Conservation (phyloP, 495 filamentous ascomycete species). For the Apiosordaria backusii region DNA sequence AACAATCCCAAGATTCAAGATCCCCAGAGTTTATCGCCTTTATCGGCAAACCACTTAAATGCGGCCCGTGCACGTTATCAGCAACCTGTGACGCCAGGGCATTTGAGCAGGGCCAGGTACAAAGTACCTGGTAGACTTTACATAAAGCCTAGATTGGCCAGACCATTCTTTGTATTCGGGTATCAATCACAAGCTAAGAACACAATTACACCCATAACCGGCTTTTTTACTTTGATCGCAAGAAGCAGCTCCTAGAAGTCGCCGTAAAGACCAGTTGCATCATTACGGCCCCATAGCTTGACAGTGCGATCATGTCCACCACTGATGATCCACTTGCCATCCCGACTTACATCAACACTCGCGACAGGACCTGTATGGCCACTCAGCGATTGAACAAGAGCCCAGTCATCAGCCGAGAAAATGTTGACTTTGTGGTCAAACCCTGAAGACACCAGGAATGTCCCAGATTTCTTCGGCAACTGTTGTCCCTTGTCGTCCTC, state of each 20-base stretch:
- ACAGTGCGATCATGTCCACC: slow-evolving; percentile 92
- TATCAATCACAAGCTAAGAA: not conserved
- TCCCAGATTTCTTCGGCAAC: slow-evolving; percentile 65
- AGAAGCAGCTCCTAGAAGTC: slow-evolving; percentile 6
- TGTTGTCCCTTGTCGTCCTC: slow-evolving; percentile 59
- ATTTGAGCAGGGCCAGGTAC: not conserved
- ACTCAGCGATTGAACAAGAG: slow-evolving; percentile 76
- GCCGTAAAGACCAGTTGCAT: slow-evolving; percentile 50
- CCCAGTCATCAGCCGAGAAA: slow-evolving; percentile 95
- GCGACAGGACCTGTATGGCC: slow-evolving; percentile 91
- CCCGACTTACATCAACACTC: slow-evolving; percentile 77
- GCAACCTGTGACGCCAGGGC: not conserved
- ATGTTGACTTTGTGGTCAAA: slow-evolving; percentile 96
- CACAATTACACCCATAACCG: too few relatives aligned
- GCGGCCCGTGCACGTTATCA: slow-evolving; percentile 13
- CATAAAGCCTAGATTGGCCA: not conserved
- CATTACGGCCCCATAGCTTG: slow-evolving; percentile 92
- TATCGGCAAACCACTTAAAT: slow-evolving; percentile 13
- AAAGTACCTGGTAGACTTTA: not conserved
- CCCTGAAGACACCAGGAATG: slow-evolving; percentile 84
- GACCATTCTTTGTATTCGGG: not conserved
- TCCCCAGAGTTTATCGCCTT: slow-evolving; percentile 13
- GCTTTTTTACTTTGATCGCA: not conserved
- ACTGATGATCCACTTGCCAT: slow-evolving; percentile 89
- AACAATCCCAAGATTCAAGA: not conserved